Evolutionary conservation across 495 filamentous ascomycete genomes (phyloP).

Genomic region (Penicillium samsonianum): DNA sequence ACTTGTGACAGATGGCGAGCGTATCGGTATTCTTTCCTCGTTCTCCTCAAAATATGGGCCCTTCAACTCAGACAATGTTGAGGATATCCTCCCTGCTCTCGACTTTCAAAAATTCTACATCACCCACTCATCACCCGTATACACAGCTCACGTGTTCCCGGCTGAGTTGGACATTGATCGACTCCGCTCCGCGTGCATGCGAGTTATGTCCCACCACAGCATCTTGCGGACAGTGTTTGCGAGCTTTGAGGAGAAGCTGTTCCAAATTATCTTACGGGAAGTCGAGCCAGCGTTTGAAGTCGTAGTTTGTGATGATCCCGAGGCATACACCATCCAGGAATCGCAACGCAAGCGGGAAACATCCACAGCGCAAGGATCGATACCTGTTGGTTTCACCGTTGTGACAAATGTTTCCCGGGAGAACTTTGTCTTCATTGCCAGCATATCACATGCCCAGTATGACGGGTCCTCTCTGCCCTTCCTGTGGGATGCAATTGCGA

Average conservation of each 20-base stretch:
- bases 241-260: not conserved
- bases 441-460: slow-evolving; percentile 65
- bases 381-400: not conserved
- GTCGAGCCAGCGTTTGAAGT: not conserved
- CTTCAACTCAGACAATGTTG: slow-evolving; percentile 7
- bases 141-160: slow-evolving; percentile 4
- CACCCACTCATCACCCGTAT: slow-evolving; percentile 20
- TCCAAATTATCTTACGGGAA: not conserved
- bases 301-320: not conserved
- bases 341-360: not conserved
- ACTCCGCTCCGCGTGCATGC: slow-evolving; percentile 6
- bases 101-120: slow-evolving; percentile 20
- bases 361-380: not conserved
- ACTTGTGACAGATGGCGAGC: slow-evolving; percentile 8
- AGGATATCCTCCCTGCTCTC: slow-evolving; percentile 21
- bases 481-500: slow-evolving; percentile 46
- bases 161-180: slow-evolving; percentile 6
- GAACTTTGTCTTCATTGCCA: slow-evolving; percentile 41
- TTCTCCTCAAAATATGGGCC: not conserved
- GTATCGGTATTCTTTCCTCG: not conserved
- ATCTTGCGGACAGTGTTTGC: not conserved
- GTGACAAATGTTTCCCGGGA: not conserved
- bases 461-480: slow-evolving; percentile 60
- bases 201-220: not conserved
- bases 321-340: not conserved